Evolutionary conservation across 2,329 filamentous ascomycete genomes (phyloP), one percentile per base, ranked within the genome.

Genomic region (Penicillium griseofulvum): DNA sequence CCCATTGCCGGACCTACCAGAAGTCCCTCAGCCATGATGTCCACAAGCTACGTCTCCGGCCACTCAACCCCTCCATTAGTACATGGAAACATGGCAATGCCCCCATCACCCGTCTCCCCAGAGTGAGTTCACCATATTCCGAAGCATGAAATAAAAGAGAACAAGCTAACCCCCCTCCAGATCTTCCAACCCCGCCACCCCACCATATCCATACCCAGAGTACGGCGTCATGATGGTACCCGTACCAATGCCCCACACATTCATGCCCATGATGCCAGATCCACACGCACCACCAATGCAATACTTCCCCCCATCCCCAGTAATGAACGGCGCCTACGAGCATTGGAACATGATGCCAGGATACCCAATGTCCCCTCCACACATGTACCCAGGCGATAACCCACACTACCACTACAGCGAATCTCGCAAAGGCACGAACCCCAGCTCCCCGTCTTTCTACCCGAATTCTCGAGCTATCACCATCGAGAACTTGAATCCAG

Each of bases 1-100:
- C 74, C 74, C 4, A 74, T 77, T 55, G 74, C 74, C 28, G 74
- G 74, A 0, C 74, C 74, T 49, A 76, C 74, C 4, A 73, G 68
- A 59, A 75, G 74, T 47, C 71, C 22, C 22, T 22, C 71, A 31
- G 64, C 67, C 16, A 56, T 69, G 39, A 59, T 68, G 14, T 63
- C 66, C 16, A 51, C 68, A 16, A 57, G 55, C 44, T 73, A 69
- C 53, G 54, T 65, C 26, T 52, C 69, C 10, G 70, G 70, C 2
- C 70, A 71, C 52, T 69, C 72, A 16, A 70, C 67, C 2, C 68
- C 71, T n/a, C 68, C 72, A 19, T 59, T 59, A 46, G 65, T 62
- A 17, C 48, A 65, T 29, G 65, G 61, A 28, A 71, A 65, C 22
- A 55, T 67, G 53, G 61, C 68, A 26, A 58, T 71, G 7, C 70